These are phyloP conservation scores for Colletotrichum spinosum DNA, from an alignment of 2,329 filamentous ascomycete genomes.

Conservation along the genomic window DNA sequence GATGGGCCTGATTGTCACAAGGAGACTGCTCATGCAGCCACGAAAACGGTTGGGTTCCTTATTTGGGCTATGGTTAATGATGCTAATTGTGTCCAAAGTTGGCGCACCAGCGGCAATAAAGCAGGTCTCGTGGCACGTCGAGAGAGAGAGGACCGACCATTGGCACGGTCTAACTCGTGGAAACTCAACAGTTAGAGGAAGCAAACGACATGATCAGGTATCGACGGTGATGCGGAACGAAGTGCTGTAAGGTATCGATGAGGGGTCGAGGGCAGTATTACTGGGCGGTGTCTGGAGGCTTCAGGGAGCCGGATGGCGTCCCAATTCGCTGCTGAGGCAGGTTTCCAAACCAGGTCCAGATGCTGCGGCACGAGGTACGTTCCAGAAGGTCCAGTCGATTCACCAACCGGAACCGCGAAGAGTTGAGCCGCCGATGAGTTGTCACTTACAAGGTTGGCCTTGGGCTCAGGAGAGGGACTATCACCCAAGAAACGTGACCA, in stretches of 20 bases:
- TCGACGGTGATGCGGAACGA: conserved; percentile 13
- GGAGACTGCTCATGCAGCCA: conserved; percentile 19
- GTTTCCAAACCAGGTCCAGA: conserved; percentile 19
- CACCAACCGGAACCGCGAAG: conserved; percentile 33
- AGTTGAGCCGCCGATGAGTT: conserved; percentile 35
- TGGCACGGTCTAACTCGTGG: conserved; percentile 29
- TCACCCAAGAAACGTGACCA: no score
- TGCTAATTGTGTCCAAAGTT: conserved; percentile 17
- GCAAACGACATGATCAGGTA: conserved; percentile 31
- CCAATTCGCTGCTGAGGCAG: neutral
- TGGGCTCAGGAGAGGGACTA: no score
- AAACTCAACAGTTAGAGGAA: conserved; percentile 3
- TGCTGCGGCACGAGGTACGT: conserved; percentile 16
- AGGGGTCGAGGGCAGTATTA: conserved; percentile 6
- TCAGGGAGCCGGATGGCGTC: neutral
- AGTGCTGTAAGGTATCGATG: conserved; percentile 18
- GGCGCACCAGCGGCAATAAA: conserved; percentile 17
- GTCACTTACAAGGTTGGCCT: conserved; percentile 4
- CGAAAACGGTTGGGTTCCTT: conserved; percentile 17
- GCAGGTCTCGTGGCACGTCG: conserved; percentile 13
- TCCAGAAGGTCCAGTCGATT: conserved; percentile 22
- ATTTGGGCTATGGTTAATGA: conserved; percentile 18
- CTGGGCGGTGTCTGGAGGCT: neutral
- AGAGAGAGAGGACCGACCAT: conserved; percentile 7
- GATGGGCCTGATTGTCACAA: conserved; percentile 22